Conservation (phyloP, 257 asterid species). For the Solanum tarapatanum region DNA sequence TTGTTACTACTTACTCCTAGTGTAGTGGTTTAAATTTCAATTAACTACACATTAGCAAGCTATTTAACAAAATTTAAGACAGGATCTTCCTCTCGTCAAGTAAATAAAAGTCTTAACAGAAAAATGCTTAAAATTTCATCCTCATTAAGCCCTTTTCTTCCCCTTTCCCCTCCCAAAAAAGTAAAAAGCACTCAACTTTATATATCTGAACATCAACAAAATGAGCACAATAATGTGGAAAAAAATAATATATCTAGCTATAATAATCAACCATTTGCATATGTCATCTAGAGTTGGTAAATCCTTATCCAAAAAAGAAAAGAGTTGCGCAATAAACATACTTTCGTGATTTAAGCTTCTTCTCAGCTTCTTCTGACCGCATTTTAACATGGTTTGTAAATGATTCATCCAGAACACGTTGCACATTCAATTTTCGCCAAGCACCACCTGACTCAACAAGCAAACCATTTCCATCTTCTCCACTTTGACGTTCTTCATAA, state of each 20-base stretch:
- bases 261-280: neutral
- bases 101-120: neutral
- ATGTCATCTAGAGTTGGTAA: neutral
- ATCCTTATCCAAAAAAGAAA: neutral
- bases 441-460: slow-evolving; percentile 88
- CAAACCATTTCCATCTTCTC: slow-evolving; percentile 78
- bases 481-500: slow-evolving; percentile 84
- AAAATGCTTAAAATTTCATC: neutral
- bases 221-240: neutral
- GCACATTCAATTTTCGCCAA: slow-evolving; percentile 90
- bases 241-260: neutral
- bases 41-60: neutral
- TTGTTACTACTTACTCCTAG: neutral
- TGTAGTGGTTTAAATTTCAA: neutral
- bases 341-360: slow-evolving; percentile 65
- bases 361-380: slow-evolving; percentile 93
- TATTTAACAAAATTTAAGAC: neutral
- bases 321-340: slow-evolving; percentile 18
- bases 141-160: neutral
- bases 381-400: slow-evolving; percentile 82
- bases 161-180: neutral
- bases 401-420: slow-evolving; percentile 87
- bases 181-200: neutral
- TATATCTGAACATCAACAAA: neutral
- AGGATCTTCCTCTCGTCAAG: neutral